Evolutionary conservation across 345 rosid species (phyloP).

Genomic region (Erysimum cheiranthoides): DNA sequence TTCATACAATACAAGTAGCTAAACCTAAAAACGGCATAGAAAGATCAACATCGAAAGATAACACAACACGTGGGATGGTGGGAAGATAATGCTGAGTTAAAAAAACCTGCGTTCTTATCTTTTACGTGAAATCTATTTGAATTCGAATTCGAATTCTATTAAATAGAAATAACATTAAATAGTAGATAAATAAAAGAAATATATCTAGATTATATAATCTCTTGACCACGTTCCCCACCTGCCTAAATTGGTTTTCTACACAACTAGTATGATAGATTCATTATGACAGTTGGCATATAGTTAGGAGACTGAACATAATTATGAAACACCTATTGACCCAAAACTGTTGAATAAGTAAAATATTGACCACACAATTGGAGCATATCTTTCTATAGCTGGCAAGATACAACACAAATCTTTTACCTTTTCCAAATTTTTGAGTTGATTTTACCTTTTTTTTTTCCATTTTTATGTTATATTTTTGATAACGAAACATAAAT

Average conservation of each 20-base stretch:
- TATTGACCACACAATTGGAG: neutral
- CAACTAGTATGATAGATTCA: constrained; percentile 5
- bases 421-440: neutral
- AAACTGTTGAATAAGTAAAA: neutral
- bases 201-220: neutral
- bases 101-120: constrained; percentile 30
- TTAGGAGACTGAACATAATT: neutral
- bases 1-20: neutral
- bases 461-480: neutral
- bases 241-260: constrained; percentile 4
- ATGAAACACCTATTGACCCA: constrained; percentile 20
- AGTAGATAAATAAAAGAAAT: neutral
- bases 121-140: constrained; percentile 6
- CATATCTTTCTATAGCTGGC: constrained; percentile 1
- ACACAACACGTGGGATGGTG: constrained; percentile 28
- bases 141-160: neutral
- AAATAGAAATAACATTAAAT: neutral
- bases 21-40: neutral
- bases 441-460: neutral
- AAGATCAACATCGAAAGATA: neutral
- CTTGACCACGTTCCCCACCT: neutral
- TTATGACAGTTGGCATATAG: constrained; percentile 23
- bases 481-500: neutral
- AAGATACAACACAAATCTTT: neutral
- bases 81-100: neutral